phyloP scores from a whole-genome alignment of 2,329 filamentous ascomycete species.

The Drechslerella coelobrocha region DNA sequence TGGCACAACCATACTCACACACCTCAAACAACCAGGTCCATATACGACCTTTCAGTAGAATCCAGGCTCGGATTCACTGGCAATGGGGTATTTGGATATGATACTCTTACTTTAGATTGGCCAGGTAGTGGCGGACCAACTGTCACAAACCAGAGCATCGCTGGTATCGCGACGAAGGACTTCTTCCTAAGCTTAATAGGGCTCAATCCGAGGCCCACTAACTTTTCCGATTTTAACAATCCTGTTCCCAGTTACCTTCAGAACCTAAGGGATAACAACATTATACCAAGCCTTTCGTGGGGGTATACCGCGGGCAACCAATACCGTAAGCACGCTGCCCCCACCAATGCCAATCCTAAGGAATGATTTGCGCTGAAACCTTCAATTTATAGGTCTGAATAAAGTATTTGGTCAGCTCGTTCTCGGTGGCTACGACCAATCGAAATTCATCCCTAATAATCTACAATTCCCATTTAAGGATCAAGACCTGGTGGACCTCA shows the following conservation, averaged over 20 bases:
- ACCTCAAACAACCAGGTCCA: conserved; percentile 1
- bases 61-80: conserved; percentile 16
- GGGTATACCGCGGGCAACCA: conserved; percentile 26
- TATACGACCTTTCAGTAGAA: conserved; percentile 21
- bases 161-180: conserved; percentile 32
- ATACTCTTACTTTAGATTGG: conserved; percentile 28
- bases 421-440: conserved; percentile 57
- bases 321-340: conserved; percentile 14
- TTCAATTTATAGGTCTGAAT: conserved; percentile 1
- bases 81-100: conserved; percentile 38
- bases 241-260: conserved; percentile 18
- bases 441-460: conserved; percentile 55
- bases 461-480: conserved; percentile 56
- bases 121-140: conserved; percentile 10
- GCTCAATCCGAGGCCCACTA: conserved; percentile 20
- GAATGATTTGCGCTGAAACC: no score
- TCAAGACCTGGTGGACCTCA: conserved; percentile 54
- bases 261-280: not conserved
- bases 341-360: no score
- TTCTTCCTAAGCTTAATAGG: conserved; percentile 26
- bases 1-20: conserved; percentile 31
- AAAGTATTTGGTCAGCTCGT: conserved; percentile 24
- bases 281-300: conserved; percentile 29
- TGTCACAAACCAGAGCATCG: conserved; percentile 25
- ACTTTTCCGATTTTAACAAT: conserved; percentile 23